These are phyloP conservation scores for Conoideocrella luteorostrata DNA, from an alignment of 2,329 filamentous ascomycete genomes.

Conservation along the genomic window DNA sequence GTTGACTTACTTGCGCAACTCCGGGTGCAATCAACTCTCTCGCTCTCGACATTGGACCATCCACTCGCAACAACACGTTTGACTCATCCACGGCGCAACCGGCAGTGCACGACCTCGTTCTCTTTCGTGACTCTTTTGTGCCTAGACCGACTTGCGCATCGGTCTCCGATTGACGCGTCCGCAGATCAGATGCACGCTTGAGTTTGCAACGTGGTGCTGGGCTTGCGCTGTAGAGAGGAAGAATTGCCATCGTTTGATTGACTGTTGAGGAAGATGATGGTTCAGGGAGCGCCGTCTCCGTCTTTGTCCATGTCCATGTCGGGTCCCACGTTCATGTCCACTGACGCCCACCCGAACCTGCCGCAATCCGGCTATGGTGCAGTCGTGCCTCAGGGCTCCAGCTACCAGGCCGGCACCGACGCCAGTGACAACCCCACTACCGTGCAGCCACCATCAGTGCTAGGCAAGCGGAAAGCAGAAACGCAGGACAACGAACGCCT, in stretches of 20 bases:
- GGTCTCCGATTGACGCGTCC: neutral
- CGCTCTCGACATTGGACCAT: neutral
- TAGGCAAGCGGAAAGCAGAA: constrained; percentile 54
- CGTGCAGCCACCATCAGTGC: constrained; percentile 12
- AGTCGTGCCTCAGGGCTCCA: constrained; percentile 3
- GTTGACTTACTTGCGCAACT: too few species aligned
- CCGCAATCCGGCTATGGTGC: neutral
- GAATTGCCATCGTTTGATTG: neutral
- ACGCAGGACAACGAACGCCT: constrained; percentile 63
- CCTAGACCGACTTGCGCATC: neutral
- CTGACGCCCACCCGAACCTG: neutral
- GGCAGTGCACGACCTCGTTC: neutral
- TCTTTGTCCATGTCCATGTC: neutral
- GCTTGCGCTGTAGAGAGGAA: neutral
- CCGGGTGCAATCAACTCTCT: too few species aligned
- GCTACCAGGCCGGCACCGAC: constrained; percentile 9
- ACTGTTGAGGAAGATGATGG: constrained; percentile 26
- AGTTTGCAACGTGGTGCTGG: neutral
- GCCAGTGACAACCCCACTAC: constrained; percentile 7
- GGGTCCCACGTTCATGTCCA: neutral
- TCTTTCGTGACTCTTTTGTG: neutral
- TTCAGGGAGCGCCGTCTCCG: constrained; percentile 23
- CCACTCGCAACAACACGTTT: neutral
- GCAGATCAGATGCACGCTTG: neutral
- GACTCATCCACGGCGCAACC: neutral